A percentile compares a stretch with the other conserved stretches of the same genome.
phyloP scores from a whole-genome alignment of 192 early-diverging fungal species.

The Coemansia sp. region DNA sequence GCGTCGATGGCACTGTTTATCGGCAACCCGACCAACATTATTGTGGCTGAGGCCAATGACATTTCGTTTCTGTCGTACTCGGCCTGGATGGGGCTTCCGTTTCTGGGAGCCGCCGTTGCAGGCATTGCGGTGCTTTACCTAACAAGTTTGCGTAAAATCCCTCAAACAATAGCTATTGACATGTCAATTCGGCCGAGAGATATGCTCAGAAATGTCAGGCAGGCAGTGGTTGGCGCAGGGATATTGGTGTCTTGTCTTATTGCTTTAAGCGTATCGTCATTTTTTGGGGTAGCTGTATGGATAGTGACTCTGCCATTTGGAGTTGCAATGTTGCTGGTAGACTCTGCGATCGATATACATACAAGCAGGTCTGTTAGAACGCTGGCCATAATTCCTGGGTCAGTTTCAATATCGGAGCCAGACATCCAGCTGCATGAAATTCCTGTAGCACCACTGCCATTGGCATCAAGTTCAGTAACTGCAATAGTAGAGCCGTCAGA shows the following conservation, averaged over 20 bases:
- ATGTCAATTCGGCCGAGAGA: conserved; percentile 55
- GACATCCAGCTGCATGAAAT: not conserved
- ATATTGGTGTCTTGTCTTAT: conserved; percentile 61
- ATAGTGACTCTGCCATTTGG: conserved; percentile 79
- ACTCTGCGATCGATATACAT: conserved; percentile 58
- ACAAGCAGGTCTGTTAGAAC: conserved; percentile 11
- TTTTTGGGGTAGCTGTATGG: conserved; percentile 68
- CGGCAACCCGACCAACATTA: conserved; percentile 87
- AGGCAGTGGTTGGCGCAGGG: conserved; percentile 64
- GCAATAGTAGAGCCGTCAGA: too few species aligned
- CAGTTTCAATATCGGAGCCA: not conserved
- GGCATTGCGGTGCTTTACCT: conserved; percentile 58
- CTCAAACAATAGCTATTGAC: conserved; percentile 47
- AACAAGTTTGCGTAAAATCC: conserved; percentile 54
- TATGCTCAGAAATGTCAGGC: conserved; percentile 58
- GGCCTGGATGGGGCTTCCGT: conserved; percentile 81
- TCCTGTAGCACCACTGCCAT: too few species aligned
- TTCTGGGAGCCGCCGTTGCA: conserved; percentile 57
- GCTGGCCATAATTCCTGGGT: not conserved
- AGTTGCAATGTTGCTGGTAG: conserved; percentile 58
- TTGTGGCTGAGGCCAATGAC: conserved; percentile 74
- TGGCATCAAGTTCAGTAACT: too few species aligned
- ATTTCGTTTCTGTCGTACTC: conserved; percentile 75
- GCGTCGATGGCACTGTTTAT: conserved; percentile 82
- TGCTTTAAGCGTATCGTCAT: conserved; percentile 66